Percentiles rank a stretch among this genome's conserved stretches.
Evolutionary conservation across 176 grass and related monocot genomes (phyloP).

Genomic region (Carex cristatella): DNA sequence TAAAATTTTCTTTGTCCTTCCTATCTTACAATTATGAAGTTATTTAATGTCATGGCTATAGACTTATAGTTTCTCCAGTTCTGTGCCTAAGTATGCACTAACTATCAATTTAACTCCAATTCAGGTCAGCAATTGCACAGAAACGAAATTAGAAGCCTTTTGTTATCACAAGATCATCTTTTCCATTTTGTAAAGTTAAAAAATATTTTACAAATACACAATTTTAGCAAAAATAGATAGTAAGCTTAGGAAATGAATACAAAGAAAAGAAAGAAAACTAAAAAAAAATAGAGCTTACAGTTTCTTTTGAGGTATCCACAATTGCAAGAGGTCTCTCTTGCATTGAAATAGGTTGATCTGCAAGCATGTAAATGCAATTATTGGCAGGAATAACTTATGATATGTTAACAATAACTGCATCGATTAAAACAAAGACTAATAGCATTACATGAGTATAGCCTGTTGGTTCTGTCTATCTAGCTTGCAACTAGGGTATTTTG

Average conservation of each 20-base stretch:
- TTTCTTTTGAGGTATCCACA: not conserved
- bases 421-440: not conserved
- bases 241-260: not conserved
- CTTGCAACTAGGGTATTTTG: constrained; percentile 65
- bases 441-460: constrained; percentile 20
- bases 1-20: not conserved
- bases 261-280: not conserved
- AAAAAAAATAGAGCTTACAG: constrained; percentile 28
- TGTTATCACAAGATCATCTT: not conserved
- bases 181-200: not conserved
- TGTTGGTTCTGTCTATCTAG: constrained; percentile 22
- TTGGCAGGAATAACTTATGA: not conserved
- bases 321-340: not conserved
- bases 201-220: constrained; percentile 4
- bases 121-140: not conserved
- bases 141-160: not conserved
- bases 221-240: not conserved
- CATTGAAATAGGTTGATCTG: not conserved
- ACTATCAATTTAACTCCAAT: not conserved
- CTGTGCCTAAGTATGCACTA: not conserved
- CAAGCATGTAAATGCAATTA: not conserved
- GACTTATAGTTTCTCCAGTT: not conserved
- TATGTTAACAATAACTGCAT: not conserved
- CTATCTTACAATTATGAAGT: constrained; percentile 7
- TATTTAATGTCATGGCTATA: not conserved